Percentiles rank a stretch among this genome's conserved stretches.
phyloP scores from a whole-genome alignment of 345 rosid genomes.

The Linum lewisii region DNA sequence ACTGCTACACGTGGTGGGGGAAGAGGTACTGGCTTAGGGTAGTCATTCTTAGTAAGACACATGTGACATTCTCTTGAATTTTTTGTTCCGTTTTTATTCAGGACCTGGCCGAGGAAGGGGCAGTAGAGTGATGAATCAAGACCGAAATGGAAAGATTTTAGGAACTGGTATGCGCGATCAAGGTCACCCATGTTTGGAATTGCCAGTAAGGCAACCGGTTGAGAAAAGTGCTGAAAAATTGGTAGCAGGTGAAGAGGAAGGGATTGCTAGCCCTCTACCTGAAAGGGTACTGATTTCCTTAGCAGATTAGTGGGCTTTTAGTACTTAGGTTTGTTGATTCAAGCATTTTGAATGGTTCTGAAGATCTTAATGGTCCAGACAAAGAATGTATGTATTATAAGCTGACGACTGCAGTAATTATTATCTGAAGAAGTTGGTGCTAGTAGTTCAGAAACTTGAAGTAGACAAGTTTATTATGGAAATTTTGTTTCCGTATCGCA shows the following conservation, averaged over 20 bases:
- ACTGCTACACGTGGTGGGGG: constrained; percentile 24
- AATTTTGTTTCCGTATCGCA: no score
- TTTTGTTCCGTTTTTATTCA: constrained; percentile 10
- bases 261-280: constrained; percentile 32
- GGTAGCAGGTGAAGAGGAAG: constrained; percentile 29
- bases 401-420: background rate
- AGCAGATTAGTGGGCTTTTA: background rate
- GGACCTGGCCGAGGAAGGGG: constrained; percentile 35
- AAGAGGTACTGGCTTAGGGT: constrained; percentile 19
- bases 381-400: background rate
- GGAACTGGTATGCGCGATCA: constrained; percentile 22
- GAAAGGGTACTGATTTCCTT: constrained; percentile 26
- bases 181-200: constrained; percentile 21
- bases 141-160: constrained; percentile 25
- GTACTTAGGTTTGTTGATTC: background rate
- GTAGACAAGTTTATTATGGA: no score
- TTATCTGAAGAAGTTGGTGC: background rate
- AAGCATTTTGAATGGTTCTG: background rate
- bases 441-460: no score
- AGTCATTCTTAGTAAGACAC: constrained; percentile 6
- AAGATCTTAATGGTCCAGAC: no score
- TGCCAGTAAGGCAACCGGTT: constrained; percentile 27
- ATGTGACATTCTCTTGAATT: constrained; percentile 12
- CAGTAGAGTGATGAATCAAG: constrained; percentile 26
- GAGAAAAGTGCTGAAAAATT: constrained; percentile 32